Conservation (phyloP, 2,329 filamentous ascomycete genomes). For the Cladosporium sp. region DNA sequence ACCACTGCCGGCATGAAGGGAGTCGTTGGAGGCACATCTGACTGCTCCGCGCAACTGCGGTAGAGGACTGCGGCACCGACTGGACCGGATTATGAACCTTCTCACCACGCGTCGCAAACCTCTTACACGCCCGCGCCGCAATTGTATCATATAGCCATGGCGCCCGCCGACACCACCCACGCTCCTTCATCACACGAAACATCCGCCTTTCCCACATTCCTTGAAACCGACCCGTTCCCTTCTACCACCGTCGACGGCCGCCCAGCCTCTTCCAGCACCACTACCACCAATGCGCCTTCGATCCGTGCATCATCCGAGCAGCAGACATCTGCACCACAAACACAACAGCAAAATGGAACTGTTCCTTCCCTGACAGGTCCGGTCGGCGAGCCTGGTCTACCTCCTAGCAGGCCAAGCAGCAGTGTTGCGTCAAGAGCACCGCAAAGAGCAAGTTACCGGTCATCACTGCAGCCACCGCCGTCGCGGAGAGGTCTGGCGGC, state of each 20-base stretch:
- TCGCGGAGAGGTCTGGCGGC: conserved; percentile 19
- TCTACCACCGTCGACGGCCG: conserved; percentile 14
- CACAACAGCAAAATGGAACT: conserved; percentile 15
- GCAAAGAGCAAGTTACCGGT: conserved; percentile 12
- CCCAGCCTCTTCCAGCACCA: conserved; percentile 18
- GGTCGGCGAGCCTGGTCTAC: conserved; percentile 44
- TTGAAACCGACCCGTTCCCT: conserved; percentile 25
- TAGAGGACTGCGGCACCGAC: neutral
- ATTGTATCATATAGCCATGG: conserved; percentile 5
- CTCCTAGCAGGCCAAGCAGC: conserved; percentile 41
- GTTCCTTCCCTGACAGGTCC: conserved; percentile 40
- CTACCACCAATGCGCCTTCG: conserved; percentile 20
- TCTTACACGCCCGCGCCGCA: neutral
- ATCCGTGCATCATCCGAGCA: conserved; percentile 16
- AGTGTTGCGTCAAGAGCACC: conserved; percentile 32
- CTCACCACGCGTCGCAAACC: neutral
- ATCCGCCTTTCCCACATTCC: conserved; percentile 25
- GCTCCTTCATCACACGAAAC: conserved; percentile 1
- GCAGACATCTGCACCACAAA: conserved; percentile 15
- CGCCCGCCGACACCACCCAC: neutral
- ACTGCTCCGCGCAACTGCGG: conserved; percentile 1
- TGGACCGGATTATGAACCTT: neutral
- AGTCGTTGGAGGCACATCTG: neutral
- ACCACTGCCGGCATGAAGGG: neutral
- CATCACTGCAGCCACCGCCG: conserved; percentile 17